Percentiles rank a stretch among this genome's conserved stretches.
phyloP scores from a whole-genome alignment of 2,329 filamentous ascomycete genomes.

The Fusarium sp. region DNA sequence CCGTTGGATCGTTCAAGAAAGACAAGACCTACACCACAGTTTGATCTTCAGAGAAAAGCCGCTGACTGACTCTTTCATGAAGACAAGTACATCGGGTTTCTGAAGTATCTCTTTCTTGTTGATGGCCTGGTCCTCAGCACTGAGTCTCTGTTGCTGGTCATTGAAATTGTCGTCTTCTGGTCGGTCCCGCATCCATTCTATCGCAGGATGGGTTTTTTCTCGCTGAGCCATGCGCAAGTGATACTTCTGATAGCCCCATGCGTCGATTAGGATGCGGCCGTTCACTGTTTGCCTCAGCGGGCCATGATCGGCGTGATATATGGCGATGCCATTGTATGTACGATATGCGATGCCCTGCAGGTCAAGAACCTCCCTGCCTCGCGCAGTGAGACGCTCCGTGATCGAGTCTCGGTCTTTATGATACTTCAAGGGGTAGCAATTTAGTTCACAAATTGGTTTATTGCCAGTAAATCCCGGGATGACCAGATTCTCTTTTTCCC shows the following conservation, averaged over 20 bases:
- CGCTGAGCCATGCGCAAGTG: slow-evolving; percentile 51
- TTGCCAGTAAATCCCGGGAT: slow-evolving; percentile 54
- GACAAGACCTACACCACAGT: slow-evolving; percentile 53
- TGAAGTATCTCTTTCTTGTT: slow-evolving; percentile 56
- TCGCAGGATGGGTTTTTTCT: slow-evolving; percentile 44
- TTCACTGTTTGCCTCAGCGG: slow-evolving; percentile 54
- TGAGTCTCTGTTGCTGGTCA: slow-evolving; percentile 43
- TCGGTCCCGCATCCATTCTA: background rate
- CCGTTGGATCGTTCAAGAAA: background rate
- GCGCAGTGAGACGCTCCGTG: slow-evolving; percentile 44
- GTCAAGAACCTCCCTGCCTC: slow-evolving; percentile 56
- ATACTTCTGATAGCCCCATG: slow-evolving; percentile 57
- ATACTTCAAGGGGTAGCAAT: slow-evolving; percentile 53
- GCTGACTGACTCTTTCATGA: slow-evolving; percentile 55
- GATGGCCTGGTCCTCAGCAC: slow-evolving; percentile 49
- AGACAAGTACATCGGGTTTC: slow-evolving; percentile 54
- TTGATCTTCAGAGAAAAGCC: slow-evolving; percentile 62
- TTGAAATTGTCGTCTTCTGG: slow-evolving; percentile 16
- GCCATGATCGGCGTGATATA: slow-evolving; percentile 36
- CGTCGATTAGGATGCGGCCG: slow-evolving; percentile 55
- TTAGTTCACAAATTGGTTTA: slow-evolving; percentile 54
- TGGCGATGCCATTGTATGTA: slow-evolving; percentile 54
- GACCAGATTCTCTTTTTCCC: slow-evolving; percentile 51
- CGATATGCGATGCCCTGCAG: slow-evolving; percentile 56
- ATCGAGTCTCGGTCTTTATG: slow-evolving; percentile 47